Percentiles rank a stretch among this genome's conserved stretches.
phyloP scores from a whole-genome alignment of 1,284 basidiomycete genomes.

The Moesziomyces globuligerus region DNA sequence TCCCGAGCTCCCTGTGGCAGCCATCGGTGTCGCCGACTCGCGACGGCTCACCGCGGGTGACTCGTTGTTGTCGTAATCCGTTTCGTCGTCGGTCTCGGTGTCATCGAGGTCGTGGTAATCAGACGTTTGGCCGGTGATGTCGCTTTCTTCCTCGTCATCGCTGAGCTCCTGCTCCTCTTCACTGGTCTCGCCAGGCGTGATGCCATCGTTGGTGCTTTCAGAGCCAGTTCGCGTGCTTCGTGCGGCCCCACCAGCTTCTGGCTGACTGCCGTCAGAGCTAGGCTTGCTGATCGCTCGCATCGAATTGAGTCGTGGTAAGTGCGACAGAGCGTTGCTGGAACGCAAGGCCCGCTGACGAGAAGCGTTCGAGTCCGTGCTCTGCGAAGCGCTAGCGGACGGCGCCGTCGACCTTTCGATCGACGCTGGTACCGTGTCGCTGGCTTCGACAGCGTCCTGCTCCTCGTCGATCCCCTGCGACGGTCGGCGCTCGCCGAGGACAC shows the following conservation, averaged over 20 bases:
- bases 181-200: conserved; percentile 19
- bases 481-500: conserved; percentile 18
- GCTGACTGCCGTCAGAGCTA: conserved; percentile 4
- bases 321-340: conserved; percentile 46
- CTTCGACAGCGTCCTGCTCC: conserved; percentile 46
- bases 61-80: conserved; percentile 33
- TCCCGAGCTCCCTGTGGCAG: conserved; percentile 25
- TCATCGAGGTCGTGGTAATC: conserved; percentile 44
- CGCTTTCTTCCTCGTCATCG: conserved; percentile 42
- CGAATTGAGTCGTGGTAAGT: conserved; percentile 57
- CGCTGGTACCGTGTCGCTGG: conserved; percentile 19
- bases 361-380: conserved; percentile 10
- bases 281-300: conserved; percentile 33
- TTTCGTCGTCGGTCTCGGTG: conserved; percentile 46
- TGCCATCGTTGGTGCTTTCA: conserved; percentile 11
- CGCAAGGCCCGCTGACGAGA: conserved; percentile 21
- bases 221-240: conserved; percentile 17
- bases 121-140: conserved; percentile 28
- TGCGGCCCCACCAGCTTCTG: neutral
- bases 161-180: conserved; percentile 50
- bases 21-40: conserved; percentile 23
- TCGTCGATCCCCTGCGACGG: conserved; percentile 48
- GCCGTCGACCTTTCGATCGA: conserved; percentile 3
- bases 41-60: conserved; percentile 28
- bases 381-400: neutral